Evolutionary conservation across 2,329 filamentous ascomycete genomes (phyloP).

Genomic region (Pseudopithomyces chartarum): DNA sequence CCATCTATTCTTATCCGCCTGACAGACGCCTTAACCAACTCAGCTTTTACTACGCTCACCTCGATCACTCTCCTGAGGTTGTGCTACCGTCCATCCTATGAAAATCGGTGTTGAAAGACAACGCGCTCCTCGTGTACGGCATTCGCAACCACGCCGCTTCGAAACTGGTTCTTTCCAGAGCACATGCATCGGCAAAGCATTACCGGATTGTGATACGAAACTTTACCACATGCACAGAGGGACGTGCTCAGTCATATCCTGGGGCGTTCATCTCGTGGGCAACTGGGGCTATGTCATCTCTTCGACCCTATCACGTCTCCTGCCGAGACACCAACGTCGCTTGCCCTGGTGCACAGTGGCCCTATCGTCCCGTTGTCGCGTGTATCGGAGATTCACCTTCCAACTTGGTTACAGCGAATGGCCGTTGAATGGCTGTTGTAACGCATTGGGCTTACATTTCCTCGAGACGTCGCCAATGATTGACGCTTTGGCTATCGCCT

Average conservation of each 20-base stretch:
- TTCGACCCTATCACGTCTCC: neutral
- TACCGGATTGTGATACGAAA: neutral
- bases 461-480: neutral
- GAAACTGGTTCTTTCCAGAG: neutral
- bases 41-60: neutral
- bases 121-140: neutral
- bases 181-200: neutral
- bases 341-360: neutral
- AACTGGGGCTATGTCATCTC: neutral
- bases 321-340: neutral
- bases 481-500: neutral
- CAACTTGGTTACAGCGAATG: neutral
- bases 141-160: neutral
- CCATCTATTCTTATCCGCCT: constrained; percentile 1
- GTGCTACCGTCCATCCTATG: neutral
- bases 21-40: neutral
- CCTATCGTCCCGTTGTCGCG: neutral
- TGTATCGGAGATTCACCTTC: neutral
- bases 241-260: neutral
- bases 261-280: constrained; percentile 2
- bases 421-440: neutral
- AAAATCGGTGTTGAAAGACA: neutral
- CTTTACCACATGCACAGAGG: neutral
- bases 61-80: neutral
- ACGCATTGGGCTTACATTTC: neutral